Evolutionary conservation across 441 rosid species (phyloP), one percentile per base, ranked within the genome.

Genomic region (Breynia disticha): DNA sequence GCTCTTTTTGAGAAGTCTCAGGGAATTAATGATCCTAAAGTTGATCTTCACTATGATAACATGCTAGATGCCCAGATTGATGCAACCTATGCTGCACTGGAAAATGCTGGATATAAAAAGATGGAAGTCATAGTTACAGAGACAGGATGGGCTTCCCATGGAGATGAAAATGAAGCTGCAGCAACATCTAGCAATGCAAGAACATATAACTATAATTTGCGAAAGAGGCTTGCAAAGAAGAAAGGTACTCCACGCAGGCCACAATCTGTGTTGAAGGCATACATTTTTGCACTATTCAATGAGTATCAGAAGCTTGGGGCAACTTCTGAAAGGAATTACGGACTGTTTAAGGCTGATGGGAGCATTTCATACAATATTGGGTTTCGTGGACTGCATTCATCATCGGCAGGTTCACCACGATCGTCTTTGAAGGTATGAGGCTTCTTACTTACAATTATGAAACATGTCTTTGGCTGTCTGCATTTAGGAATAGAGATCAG

Each of bases 1-100:
- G 94, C 98, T 58, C 93, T 91, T 53, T 88, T 91, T 75, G 68
- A 78, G 79, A 72, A 79, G 32, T 82, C 80, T 0, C 46, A 82
- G 55, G 98, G 98, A 38, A 77, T 84, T 21, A 63, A 74, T 61
- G 97, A 88, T 62, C 24, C 69, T 13, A 79, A 80, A 66, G 82
- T 80, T 14, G 59, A 78, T 55, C 66, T 91, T 38, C 97, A 58
- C 54, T 91, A 91, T 43, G 98, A 91, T 67, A 91, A 91, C 74
- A 77, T 91, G 94, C 95, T 91, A 50, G 98, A 91, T 77, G 98
- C 98, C 56, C 95, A 86, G 76, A 82, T 91, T 28, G 98, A 91
- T 72, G 98, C 98, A 0, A 75, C 97, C 38, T 91, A 91, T 71
- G 79, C 81, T 67, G 98, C 98, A 16, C 46, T 91, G 48, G 78